Conservation (phyloP, 257 asterid genomes). For the Solanum chaucha region DNA sequence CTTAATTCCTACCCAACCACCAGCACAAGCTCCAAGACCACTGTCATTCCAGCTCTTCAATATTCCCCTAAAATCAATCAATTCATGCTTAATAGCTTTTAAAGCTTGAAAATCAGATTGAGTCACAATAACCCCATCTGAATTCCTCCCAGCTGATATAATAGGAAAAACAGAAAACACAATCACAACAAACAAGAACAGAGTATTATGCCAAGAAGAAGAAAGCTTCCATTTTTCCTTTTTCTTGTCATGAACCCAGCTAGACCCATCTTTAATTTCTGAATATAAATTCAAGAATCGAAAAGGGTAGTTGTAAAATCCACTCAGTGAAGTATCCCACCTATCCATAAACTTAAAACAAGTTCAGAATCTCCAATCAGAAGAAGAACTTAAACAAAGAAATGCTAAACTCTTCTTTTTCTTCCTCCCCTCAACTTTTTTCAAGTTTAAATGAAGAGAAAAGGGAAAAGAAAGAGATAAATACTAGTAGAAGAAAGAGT, state of each 20-base stretch:
- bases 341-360: neutral
- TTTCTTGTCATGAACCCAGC: neutral
- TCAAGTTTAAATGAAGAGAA: slow-evolving; percentile 1
- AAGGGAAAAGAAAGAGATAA: neutral
- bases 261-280: neutral
- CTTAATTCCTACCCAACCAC: slow-evolving; percentile 74
- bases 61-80: slow-evolving; percentile 42
- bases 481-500: slow-evolving; percentile 8
- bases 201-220: neutral
- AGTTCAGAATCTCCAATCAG: neutral
- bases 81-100: slow-evolving; percentile 27
- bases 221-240: neutral
- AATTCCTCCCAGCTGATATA: slow-evolving; percentile 16
- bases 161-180: slow-evolving; percentile 1
- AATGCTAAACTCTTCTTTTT: neutral
- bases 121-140: slow-evolving; percentile 39
- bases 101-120: slow-evolving; percentile 41
- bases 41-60: slow-evolving; percentile 63
- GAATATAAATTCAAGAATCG: neutral
- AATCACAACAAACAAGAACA: slow-evolving; percentile 13
- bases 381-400: neutral
- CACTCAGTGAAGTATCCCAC: neutral
- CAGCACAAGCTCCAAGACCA: slow-evolving; percentile 54
- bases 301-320: slow-evolving; percentile 8
- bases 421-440: neutral